These are phyloP conservation scores for Saccharomycopsis babjevae DNA, from an alignment of 805 yeast species.

Conservation along the genomic window DNA sequence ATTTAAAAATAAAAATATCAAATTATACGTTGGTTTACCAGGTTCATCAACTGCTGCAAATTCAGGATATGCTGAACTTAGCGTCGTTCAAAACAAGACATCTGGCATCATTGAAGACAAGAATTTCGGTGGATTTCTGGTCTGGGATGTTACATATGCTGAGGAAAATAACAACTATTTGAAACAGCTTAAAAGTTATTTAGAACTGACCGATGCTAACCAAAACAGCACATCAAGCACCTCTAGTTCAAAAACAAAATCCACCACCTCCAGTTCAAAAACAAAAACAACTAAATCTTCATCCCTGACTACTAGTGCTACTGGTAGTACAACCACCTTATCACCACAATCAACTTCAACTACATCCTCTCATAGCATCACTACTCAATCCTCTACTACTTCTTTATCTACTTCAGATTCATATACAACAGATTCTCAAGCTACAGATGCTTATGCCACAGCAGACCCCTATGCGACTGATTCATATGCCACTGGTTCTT, in stretches of 20 bases:
- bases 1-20: constrained; percentile 60
- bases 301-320: background rate
- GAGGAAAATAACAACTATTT: constrained; percentile 24
- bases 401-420: background rate
- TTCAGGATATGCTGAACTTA: constrained; percentile 17
- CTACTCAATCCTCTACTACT: background rate
- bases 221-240: constrained; percentile 13
- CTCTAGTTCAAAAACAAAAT: constrained; percentile 1
- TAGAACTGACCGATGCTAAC: background rate
- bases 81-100: constrained; percentile 24
- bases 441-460: background rate
- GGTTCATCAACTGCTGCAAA: constrained; percentile 21
- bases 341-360: background rate
- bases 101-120: background rate
- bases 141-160: constrained; percentile 21
- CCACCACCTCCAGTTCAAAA: background rate
- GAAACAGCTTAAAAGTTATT: background rate
- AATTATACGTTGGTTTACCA: constrained; percentile 46
- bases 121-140: constrained; percentile 16
- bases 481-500: background rate
- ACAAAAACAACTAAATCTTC: background rate
- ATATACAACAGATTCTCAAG: background rate
- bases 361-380: background rate
- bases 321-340: background rate
- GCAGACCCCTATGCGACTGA: background rate